Percentiles rank a stretch among this genome's conserved stretches.
Conservation (phyloP, 2,329 filamentous ascomycete genomes). For the Pseudofabraea citricarpa region DNA sequence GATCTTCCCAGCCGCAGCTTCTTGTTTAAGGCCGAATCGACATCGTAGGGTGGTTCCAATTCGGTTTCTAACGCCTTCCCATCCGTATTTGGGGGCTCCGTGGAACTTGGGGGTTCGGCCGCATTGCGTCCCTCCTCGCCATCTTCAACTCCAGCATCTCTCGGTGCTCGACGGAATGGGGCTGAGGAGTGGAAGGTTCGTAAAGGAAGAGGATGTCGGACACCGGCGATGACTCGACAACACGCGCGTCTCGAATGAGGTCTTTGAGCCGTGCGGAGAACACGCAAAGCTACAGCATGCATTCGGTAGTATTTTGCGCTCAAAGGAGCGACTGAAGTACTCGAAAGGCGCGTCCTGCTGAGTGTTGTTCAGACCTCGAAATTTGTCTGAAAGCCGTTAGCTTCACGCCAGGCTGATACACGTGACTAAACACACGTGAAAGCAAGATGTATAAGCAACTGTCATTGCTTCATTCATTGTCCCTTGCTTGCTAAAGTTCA, state of each 20-base stretch:
- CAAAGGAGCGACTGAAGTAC: slow-evolving; percentile 15
- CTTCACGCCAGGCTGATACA: too few species aligned
- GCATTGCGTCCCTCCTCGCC: slow-evolving; percentile 8
- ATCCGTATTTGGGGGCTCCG: slow-evolving; percentile 7
- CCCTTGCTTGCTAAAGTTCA: too few species aligned
- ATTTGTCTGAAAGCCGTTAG: not conserved
- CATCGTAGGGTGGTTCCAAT: not conserved
- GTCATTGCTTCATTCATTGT: too few species aligned
- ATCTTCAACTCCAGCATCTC: slow-evolving; percentile 14
- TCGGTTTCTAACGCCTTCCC: not conserved
- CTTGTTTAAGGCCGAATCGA: too few species aligned
- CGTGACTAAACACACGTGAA: too few species aligned
- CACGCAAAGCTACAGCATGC: slow-evolving; percentile 25
- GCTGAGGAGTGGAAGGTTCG: slow-evolving; percentile 26
- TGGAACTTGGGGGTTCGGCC: slow-evolving; percentile 7
- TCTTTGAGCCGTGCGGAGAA: slow-evolving; percentile 22
- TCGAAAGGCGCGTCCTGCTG: not conserved
- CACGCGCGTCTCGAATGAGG: slow-evolving; percentile 21
- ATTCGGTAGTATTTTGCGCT: slow-evolving; percentile 25
- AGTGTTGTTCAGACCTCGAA: not conserved
- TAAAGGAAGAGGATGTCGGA: slow-evolving; percentile 19
- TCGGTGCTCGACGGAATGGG: slow-evolving; percentile 18
- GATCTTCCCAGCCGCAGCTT: slow-evolving; percentile 12
- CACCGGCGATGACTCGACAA: slow-evolving; percentile 25
- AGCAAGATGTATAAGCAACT: too few species aligned